Base-by-base conservation (phyloP, 106 monocot genomes). In the Cymbidium sinense region DNA sequence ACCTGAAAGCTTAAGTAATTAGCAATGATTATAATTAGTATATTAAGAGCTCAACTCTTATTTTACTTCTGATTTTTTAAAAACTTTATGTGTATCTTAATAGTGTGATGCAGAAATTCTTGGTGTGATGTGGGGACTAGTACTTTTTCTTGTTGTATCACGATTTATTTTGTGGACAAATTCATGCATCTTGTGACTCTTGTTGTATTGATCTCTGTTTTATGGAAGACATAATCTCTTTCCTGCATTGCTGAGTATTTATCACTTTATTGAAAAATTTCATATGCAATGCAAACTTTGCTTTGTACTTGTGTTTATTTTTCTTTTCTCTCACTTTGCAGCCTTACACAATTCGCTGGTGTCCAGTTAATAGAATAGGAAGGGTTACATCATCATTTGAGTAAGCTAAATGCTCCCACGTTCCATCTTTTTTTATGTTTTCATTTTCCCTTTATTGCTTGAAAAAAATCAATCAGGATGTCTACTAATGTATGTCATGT, bases 331-430 rank as follows among this genome's bases (percentile, higher is more conserved):
- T 15, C 31, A 31, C 33, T 47, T 47, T 47, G 67, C 67, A 67
- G 67, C 67, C 67, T 30, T 67, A 67, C 15, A n/a, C 20, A 67
- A 19, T 31, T 33, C 67, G 31, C 67, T 67, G 67, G 67, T 67
- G 67, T 67, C 67, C 67, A 67, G 28, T 67, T 31, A 67, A 19
- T 67, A 67, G 67, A 33, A 33, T 33, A 67, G 67, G 15, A 28
- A 67, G 67, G 67, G 31, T 67, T 67, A 67, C 67, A 13, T 30
- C 67, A 30, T 30, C 67, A 30, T 67, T 67, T 4, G 67, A 17
- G 67, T 67, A 30, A 67, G 67, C 58, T 67, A 15, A 33, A 67
- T 30, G 28, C 31, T 67, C 8, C 58, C 1, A 5, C 23, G 8
- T 58, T 58, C 4, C 23, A 58, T n/a, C 58, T 58, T 20, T 58